Conservation (phyloP, 306 rosid genomes). For the Quercus ilex region DNA sequence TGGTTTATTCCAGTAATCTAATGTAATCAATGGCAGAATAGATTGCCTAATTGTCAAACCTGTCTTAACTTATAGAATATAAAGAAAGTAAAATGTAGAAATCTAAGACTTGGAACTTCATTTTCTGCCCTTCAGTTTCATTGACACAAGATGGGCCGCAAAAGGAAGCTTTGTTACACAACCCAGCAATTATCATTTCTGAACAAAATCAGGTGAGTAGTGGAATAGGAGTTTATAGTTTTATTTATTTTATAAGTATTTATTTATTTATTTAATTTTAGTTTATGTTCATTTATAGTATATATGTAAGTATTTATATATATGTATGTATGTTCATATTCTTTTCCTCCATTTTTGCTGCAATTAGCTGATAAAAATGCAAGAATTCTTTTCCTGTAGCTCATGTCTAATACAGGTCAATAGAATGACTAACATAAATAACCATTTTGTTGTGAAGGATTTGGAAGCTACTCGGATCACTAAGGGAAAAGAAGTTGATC, state of each 20-base stretch:
- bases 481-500: slow-evolving; percentile 38
- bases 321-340: not conserved
- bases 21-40: not conserved
- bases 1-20: slow-evolving; percentile 16
- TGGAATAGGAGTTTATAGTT: slow-evolving; percentile 9
- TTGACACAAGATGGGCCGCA: slow-evolving; percentile 35
- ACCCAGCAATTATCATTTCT: slow-evolving; percentile 26
- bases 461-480: slow-evolving; percentile 35
- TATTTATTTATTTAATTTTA: too few relatives aligned
- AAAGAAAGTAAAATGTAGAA: slow-evolving; percentile 17
- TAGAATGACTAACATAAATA: not conserved
- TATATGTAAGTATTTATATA: too few relatives aligned
- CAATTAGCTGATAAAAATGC: not conserved
- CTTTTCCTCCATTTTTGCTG: not conserved
- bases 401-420: not conserved
- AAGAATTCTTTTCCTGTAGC: not conserved
- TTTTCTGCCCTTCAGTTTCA: slow-evolving; percentile 42
- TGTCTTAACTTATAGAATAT: slow-evolving; percentile 3
- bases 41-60: slow-evolving; percentile 9
- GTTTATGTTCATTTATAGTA: too few relatives aligned
- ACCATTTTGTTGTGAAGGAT: slow-evolving; percentile 34
- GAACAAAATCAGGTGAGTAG: slow-evolving; percentile 63
- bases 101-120: slow-evolving; percentile 23
- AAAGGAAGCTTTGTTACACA: slow-evolving; percentile 35
- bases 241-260: not conserved